phyloP scores from a whole-genome alignment of 2,329 filamentous ascomycete species.

The Didymella lethalis region DNA sequence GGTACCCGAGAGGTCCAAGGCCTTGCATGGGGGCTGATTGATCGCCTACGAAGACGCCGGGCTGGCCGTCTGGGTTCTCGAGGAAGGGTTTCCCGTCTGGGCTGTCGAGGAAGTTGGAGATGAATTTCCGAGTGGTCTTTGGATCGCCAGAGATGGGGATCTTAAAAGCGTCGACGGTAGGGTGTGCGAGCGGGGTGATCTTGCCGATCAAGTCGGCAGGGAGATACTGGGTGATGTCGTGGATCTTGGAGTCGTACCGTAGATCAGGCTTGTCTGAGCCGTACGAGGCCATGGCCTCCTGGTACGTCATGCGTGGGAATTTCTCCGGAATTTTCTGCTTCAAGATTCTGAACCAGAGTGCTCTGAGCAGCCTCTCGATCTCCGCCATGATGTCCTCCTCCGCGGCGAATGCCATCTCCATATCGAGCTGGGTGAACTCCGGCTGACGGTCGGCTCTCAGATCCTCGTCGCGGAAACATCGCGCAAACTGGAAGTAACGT shows the following conservation, averaged over 20 bases:
- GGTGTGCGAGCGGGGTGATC: slow-evolving; percentile 73
- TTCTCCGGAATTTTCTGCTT: slow-evolving; percentile 52
- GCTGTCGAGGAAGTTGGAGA: slow-evolving; percentile 75
- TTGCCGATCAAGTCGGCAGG: slow-evolving; percentile 73
- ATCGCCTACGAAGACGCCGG: slow-evolving; percentile 80
- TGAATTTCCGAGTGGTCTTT: slow-evolving; percentile 66
- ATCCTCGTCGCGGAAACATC: slow-evolving; percentile 95
- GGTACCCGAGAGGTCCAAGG: slow-evolving; percentile 78
- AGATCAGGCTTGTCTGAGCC: slow-evolving; percentile 94
- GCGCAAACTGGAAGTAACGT: slow-evolving; percentile 90
- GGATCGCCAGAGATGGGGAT: slow-evolving; percentile 66
- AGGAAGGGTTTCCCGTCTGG: slow-evolving; percentile 65
- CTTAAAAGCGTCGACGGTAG: slow-evolving; percentile 78
- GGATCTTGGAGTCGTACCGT: slow-evolving; percentile 75
- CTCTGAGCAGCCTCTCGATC: slow-evolving; percentile 62
- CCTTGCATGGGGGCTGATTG: slow-evolving; percentile 76
- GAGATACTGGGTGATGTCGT: slow-evolving; percentile 68
- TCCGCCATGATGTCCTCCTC: slow-evolving; percentile 73
- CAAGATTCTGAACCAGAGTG: slow-evolving; percentile 63
- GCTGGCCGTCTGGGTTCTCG: slow-evolving; percentile 77
- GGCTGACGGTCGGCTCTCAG: slow-evolving; percentile 90
- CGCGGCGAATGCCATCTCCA: slow-evolving; percentile 89
- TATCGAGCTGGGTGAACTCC: slow-evolving; percentile 95
- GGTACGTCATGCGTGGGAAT: slow-evolving; percentile 73
- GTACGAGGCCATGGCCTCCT: slow-evolving; percentile 78